These are phyloP conservation scores for Triangularia setosa DNA, from an alignment of 2,329 filamentous ascomycete species.

Conservation along the genomic window DNA sequence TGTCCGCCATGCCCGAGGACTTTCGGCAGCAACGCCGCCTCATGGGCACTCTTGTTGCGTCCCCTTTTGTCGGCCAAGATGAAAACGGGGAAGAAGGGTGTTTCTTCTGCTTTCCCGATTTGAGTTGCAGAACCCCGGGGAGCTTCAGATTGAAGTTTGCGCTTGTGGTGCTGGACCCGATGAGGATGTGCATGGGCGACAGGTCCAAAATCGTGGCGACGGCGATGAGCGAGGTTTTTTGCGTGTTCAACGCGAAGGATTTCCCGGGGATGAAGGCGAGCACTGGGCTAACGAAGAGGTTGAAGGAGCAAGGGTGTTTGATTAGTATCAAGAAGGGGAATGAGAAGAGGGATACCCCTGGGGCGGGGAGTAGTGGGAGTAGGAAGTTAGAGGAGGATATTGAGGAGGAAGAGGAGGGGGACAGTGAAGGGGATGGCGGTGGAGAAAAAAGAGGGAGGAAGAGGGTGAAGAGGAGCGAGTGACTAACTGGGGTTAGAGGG, in stretches of 20 bases:
- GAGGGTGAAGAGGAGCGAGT: conserved; percentile 19
- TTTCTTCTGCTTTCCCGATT: conserved; percentile 82
- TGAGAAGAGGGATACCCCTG: conserved; percentile 47
- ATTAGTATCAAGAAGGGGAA: conserved; percentile 87
- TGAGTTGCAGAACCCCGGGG: conserved; percentile 74
- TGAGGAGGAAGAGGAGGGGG: conserved; percentile 9
- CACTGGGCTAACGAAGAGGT: conserved; percentile 65
- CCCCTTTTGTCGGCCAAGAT: conserved; percentile 71
- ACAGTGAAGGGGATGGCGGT: conserved; percentile 6
- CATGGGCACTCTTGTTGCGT: conserved; percentile 76
- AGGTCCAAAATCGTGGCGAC: conserved; percentile 49
- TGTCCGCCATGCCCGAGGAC: conserved; percentile 68
- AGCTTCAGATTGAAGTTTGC: conserved; percentile 72
- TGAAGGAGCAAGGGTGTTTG: conserved; percentile 76
- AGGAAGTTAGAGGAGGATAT: conserved; percentile 33
- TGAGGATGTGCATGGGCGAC: conserved; percentile 49
- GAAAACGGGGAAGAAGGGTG: conserved; percentile 70
- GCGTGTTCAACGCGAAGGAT: conserved; percentile 77
- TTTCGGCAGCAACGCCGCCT: conserved; percentile 68
- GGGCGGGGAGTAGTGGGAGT: conserved; percentile 22
- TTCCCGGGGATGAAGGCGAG: conserved; percentile 81
- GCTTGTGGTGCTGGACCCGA: conserved; percentile 66
- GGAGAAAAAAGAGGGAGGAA: conserved; percentile 16
- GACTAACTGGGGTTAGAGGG: not conserved
- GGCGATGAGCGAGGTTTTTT: conserved; percentile 67